These are phyloP conservation scores for Dendrobium catenatum DNA, from an alignment of 106 monocot genomes.

Conservation along the genomic window DNA sequence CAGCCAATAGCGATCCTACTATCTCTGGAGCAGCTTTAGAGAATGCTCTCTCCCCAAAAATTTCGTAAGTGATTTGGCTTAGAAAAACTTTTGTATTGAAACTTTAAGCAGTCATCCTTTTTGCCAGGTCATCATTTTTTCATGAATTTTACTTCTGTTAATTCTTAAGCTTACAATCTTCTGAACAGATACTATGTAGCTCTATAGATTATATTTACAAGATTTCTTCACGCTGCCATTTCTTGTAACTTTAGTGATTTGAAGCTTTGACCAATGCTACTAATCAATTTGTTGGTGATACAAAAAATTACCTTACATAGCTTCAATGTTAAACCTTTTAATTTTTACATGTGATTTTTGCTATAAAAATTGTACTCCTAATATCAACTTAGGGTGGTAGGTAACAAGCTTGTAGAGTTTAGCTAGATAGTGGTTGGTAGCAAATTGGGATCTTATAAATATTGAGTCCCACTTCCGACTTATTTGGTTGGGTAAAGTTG, in stretches of 20 bases:
- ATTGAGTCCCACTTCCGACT: too few relatives aligned
- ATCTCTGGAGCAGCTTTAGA: not conserved
- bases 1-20: not conserved
- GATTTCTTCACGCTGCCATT: not conserved
- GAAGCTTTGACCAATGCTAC: not conserved
- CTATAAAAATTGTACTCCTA: too few relatives aligned
- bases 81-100: not conserved
- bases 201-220: not conserved
- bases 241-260: not conserved
- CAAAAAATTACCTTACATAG: too few relatives aligned
- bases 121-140: not conserved
- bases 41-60: not conserved
- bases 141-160: not conserved
- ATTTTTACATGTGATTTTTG: too few relatives aligned
- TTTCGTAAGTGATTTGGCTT: not conserved
- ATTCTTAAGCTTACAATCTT: slow-evolving; percentile 1
- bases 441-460: too few relatives aligned
- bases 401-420: too few relatives aligned
- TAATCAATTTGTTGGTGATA: too few relatives aligned
- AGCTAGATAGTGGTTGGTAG: too few relatives aligned
- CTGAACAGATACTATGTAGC: not conserved
- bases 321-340: too few relatives aligned
- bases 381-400: too few relatives aligned
- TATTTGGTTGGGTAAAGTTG: too few relatives aligned
- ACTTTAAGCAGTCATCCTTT: not conserved